These are phyloP conservation scores for thale cress (Arabidopsis thaliana) DNA, from an alignment of 345 rosid genomes.

Conservation along the genomic window DNA sequence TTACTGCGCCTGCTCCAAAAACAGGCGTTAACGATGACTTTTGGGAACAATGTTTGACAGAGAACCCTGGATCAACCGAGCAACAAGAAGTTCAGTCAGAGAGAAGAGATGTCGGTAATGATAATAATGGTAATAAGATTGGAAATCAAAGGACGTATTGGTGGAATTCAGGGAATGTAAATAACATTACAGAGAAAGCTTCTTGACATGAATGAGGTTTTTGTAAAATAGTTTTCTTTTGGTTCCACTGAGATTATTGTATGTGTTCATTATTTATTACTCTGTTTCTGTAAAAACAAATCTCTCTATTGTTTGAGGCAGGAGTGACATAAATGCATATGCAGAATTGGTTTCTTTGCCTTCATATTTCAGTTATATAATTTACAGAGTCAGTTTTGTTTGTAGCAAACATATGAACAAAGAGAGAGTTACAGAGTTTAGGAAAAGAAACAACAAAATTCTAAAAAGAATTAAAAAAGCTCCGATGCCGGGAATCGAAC, in stretches of 20 bases:
- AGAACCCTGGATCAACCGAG: conserved; percentile 84
- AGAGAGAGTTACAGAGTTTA: too few species aligned
- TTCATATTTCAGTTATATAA: background rate
- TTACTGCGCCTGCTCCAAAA: conserved; percentile 46
- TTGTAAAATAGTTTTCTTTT: conserved; percentile 17
- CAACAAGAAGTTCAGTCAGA: conserved; percentile 76
- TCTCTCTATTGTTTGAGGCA: background rate
- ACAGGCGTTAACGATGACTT: conserved; percentile 87
- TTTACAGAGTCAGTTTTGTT: background rate
- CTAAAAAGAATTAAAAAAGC: background rate
- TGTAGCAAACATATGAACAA: background rate
- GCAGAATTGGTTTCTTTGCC: background rate
- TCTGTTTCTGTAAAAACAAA: conserved; percentile 19
- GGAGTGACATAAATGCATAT: background rate
- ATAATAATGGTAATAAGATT: conserved; percentile 53
- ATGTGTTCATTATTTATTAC: conserved; percentile 18
- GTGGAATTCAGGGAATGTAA: conserved; percentile 72
- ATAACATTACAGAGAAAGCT: conserved; percentile 73
- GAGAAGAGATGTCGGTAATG: conserved; percentile 61
- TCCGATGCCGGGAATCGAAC: conserved; percentile 97
- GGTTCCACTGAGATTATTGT: background rate
- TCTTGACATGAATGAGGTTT: conserved; percentile 48
- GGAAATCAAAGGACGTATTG: conserved; percentile 61
- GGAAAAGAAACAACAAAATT: background rate
- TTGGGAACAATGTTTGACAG: conserved; percentile 97